These are phyloP conservation scores for Coffea humblotiana DNA, from an alignment of 305 asterid genomes.

Conservation along the genomic window DNA sequence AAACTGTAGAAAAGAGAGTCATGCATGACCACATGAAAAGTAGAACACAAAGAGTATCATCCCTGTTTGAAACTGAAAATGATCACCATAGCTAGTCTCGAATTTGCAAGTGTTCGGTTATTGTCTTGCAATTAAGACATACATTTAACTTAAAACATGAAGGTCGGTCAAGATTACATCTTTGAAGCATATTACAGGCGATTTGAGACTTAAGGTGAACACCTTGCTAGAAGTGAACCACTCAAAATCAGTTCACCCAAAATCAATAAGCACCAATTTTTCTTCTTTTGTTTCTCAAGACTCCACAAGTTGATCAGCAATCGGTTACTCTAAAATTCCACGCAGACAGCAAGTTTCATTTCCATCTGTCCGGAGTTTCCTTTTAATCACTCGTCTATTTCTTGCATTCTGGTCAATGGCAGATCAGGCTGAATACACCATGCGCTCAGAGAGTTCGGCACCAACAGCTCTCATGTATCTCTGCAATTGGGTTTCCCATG, in stretches of 20 bases:
- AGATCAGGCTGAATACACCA: constrained; percentile 55
- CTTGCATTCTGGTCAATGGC: not conserved
- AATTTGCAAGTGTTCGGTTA: too few species aligned
- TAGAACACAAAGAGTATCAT: too few species aligned
- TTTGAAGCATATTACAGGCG: not conserved
- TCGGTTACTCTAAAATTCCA: not conserved
- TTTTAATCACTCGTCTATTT: not conserved
- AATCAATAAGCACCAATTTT: not conserved
- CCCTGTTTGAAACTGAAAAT: too few species aligned
- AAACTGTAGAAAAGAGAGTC: too few species aligned
- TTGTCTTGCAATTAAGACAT: too few species aligned
- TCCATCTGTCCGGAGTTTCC: not conserved
- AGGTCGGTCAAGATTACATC: not conserved
- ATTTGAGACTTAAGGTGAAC: not conserved
- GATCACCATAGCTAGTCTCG: too few species aligned
- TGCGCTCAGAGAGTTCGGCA: constrained; percentile 65
- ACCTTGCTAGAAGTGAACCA: not conserved
- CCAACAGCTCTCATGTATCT: constrained; percentile 70
- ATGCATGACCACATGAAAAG: too few species aligned
- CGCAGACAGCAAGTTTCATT: not conserved
- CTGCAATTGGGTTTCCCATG: constrained; percentile 58
- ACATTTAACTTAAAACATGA: too few species aligned
- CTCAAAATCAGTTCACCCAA: not conserved
- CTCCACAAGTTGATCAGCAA: not conserved
- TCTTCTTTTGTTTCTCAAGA: not conserved